Conservation (phyloP, 306 rosid species). For the Luffa aegyptiaca region DNA sequence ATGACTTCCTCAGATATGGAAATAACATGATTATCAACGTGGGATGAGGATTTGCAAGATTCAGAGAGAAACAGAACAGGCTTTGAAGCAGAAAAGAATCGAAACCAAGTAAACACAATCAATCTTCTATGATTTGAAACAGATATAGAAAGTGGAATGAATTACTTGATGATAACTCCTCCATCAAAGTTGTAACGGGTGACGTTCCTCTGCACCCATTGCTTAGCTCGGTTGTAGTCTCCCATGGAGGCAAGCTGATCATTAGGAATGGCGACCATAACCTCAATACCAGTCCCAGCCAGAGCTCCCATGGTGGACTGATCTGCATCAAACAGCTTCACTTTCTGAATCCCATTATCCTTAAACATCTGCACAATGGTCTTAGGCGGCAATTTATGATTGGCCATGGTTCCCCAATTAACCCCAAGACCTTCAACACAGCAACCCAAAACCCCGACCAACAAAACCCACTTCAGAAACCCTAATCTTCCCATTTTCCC, state of each 20-base stretch:
- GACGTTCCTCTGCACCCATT: constrained; percentile 74
- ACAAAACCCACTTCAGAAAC: constrained; percentile 23
- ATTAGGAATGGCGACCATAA: constrained; percentile 93
- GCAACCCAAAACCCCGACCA: constrained; percentile 27
- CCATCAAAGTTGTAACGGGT: constrained; percentile 66
- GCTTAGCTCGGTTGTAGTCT: constrained; percentile 44
- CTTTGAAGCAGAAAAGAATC: not conserved
- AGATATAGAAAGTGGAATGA: constrained; percentile 6
- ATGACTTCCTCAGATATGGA: not conserved
- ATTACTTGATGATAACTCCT: constrained; percentile 83
- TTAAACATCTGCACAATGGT: constrained; percentile 75
- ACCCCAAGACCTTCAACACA: constrained; percentile 73
- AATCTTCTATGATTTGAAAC: not conserved
- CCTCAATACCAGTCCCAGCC: constrained; percentile 67
- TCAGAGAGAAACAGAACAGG: not conserved
- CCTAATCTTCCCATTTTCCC: constrained; percentile 24
- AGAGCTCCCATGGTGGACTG: constrained; percentile 68
- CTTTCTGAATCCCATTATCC: constrained; percentile 79
- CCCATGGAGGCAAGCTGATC: constrained; percentile 64
- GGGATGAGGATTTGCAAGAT: not conserved
- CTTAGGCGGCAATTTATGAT: constrained; percentile 59
- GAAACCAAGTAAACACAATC: not conserved
- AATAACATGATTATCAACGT: not conserved
- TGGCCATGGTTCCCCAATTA: constrained; percentile 92
- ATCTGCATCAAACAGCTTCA: constrained; percentile 85